Base-by-base conservation (phyloP, 73 alveolate species). In the Durusdinium trenchii region DNA sequence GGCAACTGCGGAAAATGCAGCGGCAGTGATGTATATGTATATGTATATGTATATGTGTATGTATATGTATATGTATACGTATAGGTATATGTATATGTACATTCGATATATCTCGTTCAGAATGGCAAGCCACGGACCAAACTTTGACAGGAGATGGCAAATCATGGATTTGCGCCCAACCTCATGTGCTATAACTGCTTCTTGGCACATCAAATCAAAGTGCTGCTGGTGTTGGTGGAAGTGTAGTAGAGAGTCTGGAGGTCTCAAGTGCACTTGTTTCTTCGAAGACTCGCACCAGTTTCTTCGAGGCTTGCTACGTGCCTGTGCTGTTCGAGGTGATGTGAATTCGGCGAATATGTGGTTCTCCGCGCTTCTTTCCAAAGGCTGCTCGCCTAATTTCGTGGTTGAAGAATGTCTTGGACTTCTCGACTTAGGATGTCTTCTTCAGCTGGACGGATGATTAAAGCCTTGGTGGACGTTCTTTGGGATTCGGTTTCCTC, bases 161-260 rank as follows among this genome's bases (percentile, higher is more conserved):
- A 90, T 52, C 97, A 90, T 52, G 97, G 97, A 14, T 90, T 90
- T n/a, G 86, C 97, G 30, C 97, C 97, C n/a, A 90, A 90, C 75
- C 97, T 90, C 76, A 90, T 90, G 97, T 90, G 97, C 87, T 90
- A 90, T 87, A 90, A 90, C 45, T 90, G 97, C 61, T 1, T 46
- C 91, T 48, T 30, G 91, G 91, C 6, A 47, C 42, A 76, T 12
- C 40, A 20, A 18, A 61, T 61, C 28, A 18, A n/a, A 3, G 61
- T 36, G 51, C 26, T 73, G 84, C 9, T 73, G 84, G 36, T 6
- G n/a, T 38, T n/a, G 84, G 84, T 73, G 84, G n/a, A 60, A 32
- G 30, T 60, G 18, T 60, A 32, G 73, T 60, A 23, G 73, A 60
- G 30, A 60, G n/a, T n/a, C n/a, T n/a, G n/a, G n/a, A n/a, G n/a